Evolutionary conservation across 768 basidiomycete genomes (phyloP), one percentile per base, ranked within the genome.

Genomic region (Lactarius hatsudake): DNA sequence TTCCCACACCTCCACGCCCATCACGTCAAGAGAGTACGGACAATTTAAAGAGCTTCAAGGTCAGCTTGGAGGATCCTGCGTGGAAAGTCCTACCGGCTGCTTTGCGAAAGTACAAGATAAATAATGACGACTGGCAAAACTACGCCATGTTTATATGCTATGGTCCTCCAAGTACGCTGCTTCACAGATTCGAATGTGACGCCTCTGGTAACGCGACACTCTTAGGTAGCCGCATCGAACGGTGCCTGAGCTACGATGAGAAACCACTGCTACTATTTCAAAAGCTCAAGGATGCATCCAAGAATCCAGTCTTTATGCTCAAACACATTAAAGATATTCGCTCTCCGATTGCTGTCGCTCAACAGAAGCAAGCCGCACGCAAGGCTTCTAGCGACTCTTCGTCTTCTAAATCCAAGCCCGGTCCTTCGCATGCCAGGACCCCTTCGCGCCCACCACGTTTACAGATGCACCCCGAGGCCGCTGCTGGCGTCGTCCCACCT

Each of bases 101-200:
- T 18, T 81, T 99, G 69, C 98, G 98, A 80, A 98, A 98, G 78
- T 99, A 99, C 77, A 95, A 93, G 74, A 98, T 98, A 78, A 94
- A 96, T 76, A 93, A 93, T 71, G 97, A 98, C 70, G 96, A 93
- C 76, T 99, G 97, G 97, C 90, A 94, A 81, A 93, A 94, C 73
- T 99, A 98, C 79, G 97, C 97, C 34, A 92, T 99, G 90, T 99
- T 99, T 79, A 98, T 99, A 68, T 98, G 96, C 73, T 98, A 96
- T 76, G 96, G 96, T 13, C 89, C 90, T 62, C 82, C 94, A 61
- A 94, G 96, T 94, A 74, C 72, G 73, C 63, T 38, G 17, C n/a
- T 26, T 67, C 23, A 34, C 51, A 45, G n/a, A 42, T 18, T 15
- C 36, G 23, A 30, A 28, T 12, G 15, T 23, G 28, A 63, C 34